Conservation (phyloP, 1,139 yeast genomes). For the Pichia inconspicua region DNA sequence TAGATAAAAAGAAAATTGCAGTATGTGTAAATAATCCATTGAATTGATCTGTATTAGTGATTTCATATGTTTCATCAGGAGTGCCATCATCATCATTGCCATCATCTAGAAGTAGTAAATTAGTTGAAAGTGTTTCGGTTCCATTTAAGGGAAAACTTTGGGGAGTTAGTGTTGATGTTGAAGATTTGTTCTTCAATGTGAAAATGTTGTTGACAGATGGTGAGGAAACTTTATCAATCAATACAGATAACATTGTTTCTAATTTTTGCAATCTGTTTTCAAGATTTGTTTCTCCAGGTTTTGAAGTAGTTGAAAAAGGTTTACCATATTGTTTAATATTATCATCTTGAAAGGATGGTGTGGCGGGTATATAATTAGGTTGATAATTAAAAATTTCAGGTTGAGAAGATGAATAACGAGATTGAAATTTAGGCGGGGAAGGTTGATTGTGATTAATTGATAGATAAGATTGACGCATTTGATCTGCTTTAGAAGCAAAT, state of each 20-base stretch:
- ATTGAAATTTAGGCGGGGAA: not conserved
- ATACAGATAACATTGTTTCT: conserved; percentile 23
- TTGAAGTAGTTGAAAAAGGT: not conserved
- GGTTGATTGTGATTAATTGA: not conserved
- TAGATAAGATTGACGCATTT: not conserved
- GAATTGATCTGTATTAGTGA: conserved; percentile 1
- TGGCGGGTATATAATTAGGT: not conserved
- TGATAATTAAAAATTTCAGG: not conserved
- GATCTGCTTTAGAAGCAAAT: not conserved
- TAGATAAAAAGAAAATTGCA: conserved; percentile 33
- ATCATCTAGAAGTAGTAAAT: not conserved
- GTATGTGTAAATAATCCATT: conserved; percentile 20
- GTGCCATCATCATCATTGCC: not conserved
- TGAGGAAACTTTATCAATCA: conserved; percentile 13
- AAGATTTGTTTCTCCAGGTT: not conserved
- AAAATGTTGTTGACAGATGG: not conserved
- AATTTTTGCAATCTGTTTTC: conserved; percentile 18
- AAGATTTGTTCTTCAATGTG: not conserved
- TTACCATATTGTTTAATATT: not conserved
- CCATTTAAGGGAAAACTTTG: not conserved
- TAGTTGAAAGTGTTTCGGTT: not conserved
- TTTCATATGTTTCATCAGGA: not conserved
- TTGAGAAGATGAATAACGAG: not conserved
- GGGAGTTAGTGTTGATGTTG: not conserved
- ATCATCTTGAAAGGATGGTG: not conserved